Evolutionary conservation across 2,329 filamentous ascomycete genomes (phyloP).

Genomic region (Apiospora aurea): DNA sequence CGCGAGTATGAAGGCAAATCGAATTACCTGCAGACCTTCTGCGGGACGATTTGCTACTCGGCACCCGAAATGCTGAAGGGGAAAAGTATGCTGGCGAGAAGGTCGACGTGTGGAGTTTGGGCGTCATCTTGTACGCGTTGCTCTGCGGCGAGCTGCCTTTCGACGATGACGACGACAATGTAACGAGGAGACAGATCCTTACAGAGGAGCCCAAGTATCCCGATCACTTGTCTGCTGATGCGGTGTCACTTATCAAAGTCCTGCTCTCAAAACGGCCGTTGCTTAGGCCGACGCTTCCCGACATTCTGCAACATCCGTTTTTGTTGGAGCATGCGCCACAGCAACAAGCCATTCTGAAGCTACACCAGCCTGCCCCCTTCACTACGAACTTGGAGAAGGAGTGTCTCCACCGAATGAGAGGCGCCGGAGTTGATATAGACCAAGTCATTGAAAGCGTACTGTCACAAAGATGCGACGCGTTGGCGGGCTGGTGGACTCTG

Average conservation of each 20-base stretch:
- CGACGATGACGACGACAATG: constrained; percentile 91
- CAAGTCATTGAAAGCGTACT: constrained; percentile 93
- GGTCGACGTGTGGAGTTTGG: constrained; percentile 94
- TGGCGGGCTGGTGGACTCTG: constrained; percentile 96
- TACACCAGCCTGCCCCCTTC: constrained; percentile 83
- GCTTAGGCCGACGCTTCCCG: constrained; percentile 79
- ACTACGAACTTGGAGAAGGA: constrained; percentile 88
- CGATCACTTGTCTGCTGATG: constrained; percentile 78
- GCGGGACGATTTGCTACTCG: constrained; percentile 96
- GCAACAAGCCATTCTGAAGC: constrained; percentile 87
- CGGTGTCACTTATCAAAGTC: constrained; percentile 75
- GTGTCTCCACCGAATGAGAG: constrained; percentile 89
- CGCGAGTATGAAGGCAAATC: constrained; percentile 95
- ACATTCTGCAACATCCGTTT: constrained; percentile 89
- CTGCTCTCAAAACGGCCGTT: constrained; percentile 93
- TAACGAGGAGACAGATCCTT: constrained; percentile 85
- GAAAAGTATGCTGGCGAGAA: constrained; percentile 98
- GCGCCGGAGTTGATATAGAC: constrained; percentile 92
- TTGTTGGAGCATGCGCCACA: constrained; percentile 84
- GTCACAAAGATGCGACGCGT: constrained; percentile 84
- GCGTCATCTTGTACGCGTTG: constrained; percentile 84
- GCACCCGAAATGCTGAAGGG: constrained; percentile 97
- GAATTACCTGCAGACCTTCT: constrained; percentile 96
- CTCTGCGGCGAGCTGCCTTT: constrained; percentile 89
- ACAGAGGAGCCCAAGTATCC: constrained; percentile 86